Conservation (phyloP, 169 alveolate genomes). For the Theileria equi region DNA sequence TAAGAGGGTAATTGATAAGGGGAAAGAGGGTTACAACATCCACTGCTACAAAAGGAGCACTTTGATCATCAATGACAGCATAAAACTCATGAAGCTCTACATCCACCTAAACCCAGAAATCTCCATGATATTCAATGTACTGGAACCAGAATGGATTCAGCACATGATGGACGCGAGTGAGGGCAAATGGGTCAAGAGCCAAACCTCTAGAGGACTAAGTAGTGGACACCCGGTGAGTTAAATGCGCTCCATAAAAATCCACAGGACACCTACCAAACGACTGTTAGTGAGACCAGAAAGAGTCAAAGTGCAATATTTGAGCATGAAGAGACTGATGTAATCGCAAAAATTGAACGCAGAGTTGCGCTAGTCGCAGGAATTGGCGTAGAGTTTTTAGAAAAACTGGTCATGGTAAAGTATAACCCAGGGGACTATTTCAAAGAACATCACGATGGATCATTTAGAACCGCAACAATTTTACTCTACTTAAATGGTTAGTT, state of each 20-base stretch:
- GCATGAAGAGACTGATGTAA: constrained; percentile 44
- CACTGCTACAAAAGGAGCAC: constrained; percentile 27
- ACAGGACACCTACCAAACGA: constrained; percentile 58
- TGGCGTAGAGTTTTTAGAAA: constrained; percentile 62
- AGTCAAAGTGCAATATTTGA: constrained; percentile 48
- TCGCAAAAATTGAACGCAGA: constrained; percentile 47
- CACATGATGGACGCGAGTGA: constrained; percentile 30
- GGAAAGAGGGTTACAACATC: constrained; percentile 33
- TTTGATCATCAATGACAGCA: constrained; percentile 20
- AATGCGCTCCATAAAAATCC: background rate
- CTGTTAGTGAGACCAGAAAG: constrained; percentile 48
- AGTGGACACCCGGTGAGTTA: constrained; percentile 43
- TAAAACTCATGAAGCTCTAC: constrained; percentile 29
- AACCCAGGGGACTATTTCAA: constrained; percentile 72
- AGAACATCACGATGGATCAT: constrained; percentile 76
- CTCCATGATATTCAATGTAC: constrained; percentile 44
- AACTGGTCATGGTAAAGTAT: constrained; percentile 75
- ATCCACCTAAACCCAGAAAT: constrained; percentile 49
- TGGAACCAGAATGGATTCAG: constrained; percentile 48
- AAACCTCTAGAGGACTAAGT: constrained; percentile 51
- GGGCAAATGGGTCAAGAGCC: constrained; percentile 52
- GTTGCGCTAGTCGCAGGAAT: constrained; percentile 53
- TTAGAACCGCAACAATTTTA: constrained; percentile 68
- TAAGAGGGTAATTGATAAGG: constrained; percentile 26
- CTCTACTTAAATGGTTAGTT: constrained; percentile 66